phyloP scores from a whole-genome alignment of 352 stramenopile genomes.

The Globisporangium lucens region DNA sequence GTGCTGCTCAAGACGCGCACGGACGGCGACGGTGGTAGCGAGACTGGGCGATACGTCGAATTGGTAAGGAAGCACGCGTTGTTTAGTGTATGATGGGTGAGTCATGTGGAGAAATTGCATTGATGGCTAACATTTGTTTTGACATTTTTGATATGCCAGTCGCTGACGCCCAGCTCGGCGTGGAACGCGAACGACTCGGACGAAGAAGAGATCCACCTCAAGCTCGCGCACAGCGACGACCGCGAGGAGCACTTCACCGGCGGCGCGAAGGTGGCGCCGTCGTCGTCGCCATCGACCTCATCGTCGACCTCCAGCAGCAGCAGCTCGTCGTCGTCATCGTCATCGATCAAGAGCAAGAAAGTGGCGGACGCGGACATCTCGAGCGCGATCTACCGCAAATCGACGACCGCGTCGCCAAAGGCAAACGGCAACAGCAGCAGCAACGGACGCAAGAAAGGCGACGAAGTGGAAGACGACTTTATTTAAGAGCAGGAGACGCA shows the following conservation, averaged over 20 bases:
- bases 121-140: slow-evolving; percentile 1
- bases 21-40: slow-evolving; percentile 16
- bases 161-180: slow-evolving; percentile 70
- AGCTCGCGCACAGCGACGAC: slow-evolving; percentile 30
- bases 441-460: slow-evolving; percentile 27
- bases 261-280: slow-evolving; percentile 23
- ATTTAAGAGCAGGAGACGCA: slow-evolving; percentile 38
- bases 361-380: slow-evolving; percentile 29
- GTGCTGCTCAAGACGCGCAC: slow-evolving; percentile 67
- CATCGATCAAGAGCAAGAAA: slow-evolving; percentile 18
- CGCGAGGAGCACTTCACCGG: slow-evolving; percentile 11
- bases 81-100: not conserved
- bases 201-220: slow-evolving; percentile 77
- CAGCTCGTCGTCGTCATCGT: slow-evolving; percentile 1
- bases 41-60: slow-evolving; percentile 54
- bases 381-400: slow-evolving; percentile 40
- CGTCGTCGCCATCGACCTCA: slow-evolving; percentile 24
- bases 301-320: slow-evolving; percentile 18
- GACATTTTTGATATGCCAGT: slow-evolving; percentile 28
- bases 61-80: slow-evolving; percentile 40
- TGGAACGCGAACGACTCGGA: slow-evolving; percentile 83
- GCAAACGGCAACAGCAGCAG: slow-evolving; percentile 1
- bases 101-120: not conserved
- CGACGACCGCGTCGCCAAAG: slow-evolving; percentile 26
- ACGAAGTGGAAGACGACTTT: slow-evolving; percentile 67